Conservation (phyloP, 1,284 basidiomycete genomes). For the Sphagnurus paluster region DNA sequence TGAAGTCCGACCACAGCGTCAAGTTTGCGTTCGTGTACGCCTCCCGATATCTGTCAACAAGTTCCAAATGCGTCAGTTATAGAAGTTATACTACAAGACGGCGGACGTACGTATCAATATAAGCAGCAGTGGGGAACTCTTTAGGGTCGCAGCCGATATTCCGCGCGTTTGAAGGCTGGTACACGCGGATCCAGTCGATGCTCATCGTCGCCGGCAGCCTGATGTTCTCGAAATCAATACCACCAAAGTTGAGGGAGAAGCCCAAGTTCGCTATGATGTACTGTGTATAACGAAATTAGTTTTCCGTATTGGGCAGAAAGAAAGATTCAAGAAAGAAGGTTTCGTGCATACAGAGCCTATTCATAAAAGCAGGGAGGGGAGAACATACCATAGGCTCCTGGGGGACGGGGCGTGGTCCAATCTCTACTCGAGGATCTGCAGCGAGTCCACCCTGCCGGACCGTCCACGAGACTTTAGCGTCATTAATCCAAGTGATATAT, state of each 20-base stretch:
- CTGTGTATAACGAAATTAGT: too few relatives aligned
- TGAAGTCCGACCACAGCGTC: conserved; percentile 44
- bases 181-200: conserved; percentile 84
- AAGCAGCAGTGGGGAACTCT: conserved; percentile 72
- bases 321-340: too few relatives aligned
- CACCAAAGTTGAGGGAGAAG: conserved; percentile 60
- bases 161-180: conserved; percentile 65
- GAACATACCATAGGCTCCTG: conserved; percentile 78
- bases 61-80: too few relatives aligned
- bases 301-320: too few relatives aligned
- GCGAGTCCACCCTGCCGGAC: conserved; percentile 67
- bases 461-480: conserved; percentile 72
- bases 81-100: too few relatives aligned
- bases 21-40: conserved; percentile 54
- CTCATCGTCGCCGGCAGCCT: conserved; percentile 67
- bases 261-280: conserved; percentile 77
- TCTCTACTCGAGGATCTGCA: conserved; percentile 60
- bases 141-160: conserved; percentile 84
- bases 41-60: conserved; percentile 43
- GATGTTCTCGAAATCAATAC: conserved; percentile 62
- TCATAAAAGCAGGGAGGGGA: neutral
- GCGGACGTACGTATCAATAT: conserved; percentile 58
- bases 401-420: conserved; percentile 72
- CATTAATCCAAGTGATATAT: conserved; percentile 82
- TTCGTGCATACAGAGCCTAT: conserved; percentile 10